Percentiles rank a stretch among this genome's conserved stretches.
phyloP scores from a whole-genome alignment of 371 early-diverging fungal genomes.

The Mucor indicus region DNA sequence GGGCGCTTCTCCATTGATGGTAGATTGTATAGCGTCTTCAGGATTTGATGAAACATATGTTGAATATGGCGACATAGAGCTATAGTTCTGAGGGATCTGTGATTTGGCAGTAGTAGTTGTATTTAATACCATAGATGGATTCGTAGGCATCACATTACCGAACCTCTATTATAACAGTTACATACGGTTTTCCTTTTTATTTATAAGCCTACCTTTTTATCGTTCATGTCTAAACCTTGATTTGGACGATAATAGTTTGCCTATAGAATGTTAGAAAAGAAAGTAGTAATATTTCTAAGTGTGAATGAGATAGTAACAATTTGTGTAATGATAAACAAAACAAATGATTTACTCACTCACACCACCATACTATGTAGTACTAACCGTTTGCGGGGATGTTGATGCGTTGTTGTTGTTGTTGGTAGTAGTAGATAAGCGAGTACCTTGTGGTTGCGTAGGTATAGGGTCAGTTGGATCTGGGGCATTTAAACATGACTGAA shows the following conservation, averaged over 20 bases:
- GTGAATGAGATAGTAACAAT: too few species aligned
- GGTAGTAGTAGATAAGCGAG: too few species aligned
- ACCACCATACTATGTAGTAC: slow-evolving; percentile 1
- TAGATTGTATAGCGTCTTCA: too few species aligned
- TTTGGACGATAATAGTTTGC: slow-evolving; percentile 7
- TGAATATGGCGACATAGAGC: too few species aligned
- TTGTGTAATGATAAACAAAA: slow-evolving; percentile 12
- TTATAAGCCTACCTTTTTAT: slow-evolving; percentile 6
- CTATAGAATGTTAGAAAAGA: neutral
- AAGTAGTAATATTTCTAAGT: too few species aligned
- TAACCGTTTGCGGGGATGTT: slow-evolving; percentile 12
- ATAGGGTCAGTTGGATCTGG: slow-evolving; percentile 60
- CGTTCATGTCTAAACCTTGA: slow-evolving; percentile 7
- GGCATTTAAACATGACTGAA: slow-evolving; percentile 88
- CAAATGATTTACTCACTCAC: slow-evolving; percentile 3
- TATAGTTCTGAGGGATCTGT: too few species aligned
- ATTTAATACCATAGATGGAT: slow-evolving; percentile 26
- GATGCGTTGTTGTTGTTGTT: slow-evolving; percentile 6
- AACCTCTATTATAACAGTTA: neutral
- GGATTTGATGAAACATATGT: too few species aligned
- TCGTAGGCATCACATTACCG: slow-evolving; percentile 16
- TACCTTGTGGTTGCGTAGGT: too few species aligned
- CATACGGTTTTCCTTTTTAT: neutral
- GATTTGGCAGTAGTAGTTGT: too few species aligned
- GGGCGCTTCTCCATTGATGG: too few species aligned